Conservation (phyloP, 2,329 filamentous ascomycete species). For the Trichoderma harzianum region DNA sequence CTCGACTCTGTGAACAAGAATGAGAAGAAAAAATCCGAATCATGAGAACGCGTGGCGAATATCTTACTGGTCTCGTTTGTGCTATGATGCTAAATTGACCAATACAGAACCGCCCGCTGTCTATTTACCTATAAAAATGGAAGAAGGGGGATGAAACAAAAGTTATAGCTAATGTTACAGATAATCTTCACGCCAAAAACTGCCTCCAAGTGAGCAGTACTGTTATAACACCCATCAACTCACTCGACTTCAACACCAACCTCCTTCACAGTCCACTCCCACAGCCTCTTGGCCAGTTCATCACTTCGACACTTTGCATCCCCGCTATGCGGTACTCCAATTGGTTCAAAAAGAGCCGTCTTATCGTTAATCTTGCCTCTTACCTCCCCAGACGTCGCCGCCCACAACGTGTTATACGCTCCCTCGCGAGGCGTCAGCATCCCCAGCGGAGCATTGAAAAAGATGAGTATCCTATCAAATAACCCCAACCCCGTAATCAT, state of each 20-base stretch:
- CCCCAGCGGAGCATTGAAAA: neutral
- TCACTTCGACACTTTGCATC: slow-evolving; percentile 26
- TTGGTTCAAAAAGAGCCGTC: slow-evolving; percentile 34
- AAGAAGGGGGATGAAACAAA: neutral
- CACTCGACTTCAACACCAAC: neutral
- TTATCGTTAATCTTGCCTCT: slow-evolving; percentile 26
- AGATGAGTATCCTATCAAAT: neutral
- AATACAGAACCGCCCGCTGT: neutral
- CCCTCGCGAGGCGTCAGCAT: slow-evolving; percentile 22
- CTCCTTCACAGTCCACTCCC: slow-evolving; percentile 37
- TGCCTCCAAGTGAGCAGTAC: neutral
- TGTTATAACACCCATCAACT: neutral
- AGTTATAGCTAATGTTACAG: neutral
- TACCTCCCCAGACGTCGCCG: slow-evolving; percentile 3
- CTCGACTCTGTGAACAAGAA: neutral
- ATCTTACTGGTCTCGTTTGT: neutral
- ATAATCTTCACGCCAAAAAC: neutral
- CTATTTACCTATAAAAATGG: neutral
- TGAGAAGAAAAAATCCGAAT: neutral
- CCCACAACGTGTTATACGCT: slow-evolving; percentile 10
- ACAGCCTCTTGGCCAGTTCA: slow-evolving; percentile 30
- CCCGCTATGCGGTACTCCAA: slow-evolving; percentile 25
- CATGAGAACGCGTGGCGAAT: neutral
- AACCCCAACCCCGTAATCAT: slow-evolving; percentile 20
- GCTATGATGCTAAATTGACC: neutral